Evolutionary conservation across 768 basidiomycete species (phyloP).

Genomic region (Serendipita sp.): DNA sequence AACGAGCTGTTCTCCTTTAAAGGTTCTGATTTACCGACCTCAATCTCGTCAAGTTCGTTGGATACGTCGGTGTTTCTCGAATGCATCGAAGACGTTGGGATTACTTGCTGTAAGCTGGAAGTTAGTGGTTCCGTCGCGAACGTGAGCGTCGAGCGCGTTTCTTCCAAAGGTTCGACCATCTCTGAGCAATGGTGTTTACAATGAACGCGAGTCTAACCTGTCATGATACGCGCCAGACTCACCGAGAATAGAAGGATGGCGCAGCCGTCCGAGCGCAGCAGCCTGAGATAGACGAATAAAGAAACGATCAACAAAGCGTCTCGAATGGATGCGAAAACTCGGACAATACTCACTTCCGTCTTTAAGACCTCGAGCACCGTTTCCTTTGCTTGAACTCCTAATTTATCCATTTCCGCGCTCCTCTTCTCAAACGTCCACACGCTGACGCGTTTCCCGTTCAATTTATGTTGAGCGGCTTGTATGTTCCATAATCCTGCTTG

Average conservation of each 20-base stretch:
- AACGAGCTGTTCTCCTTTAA: neutral
- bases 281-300: slow-evolving; percentile 32
- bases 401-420: slow-evolving; percentile 51
- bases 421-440: slow-evolving; percentile 89
- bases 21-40: slow-evolving; percentile 36
- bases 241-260: slow-evolving; percentile 91
- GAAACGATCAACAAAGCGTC: slow-evolving; percentile 3
- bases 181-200: slow-evolving; percentile 32
- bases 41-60: slow-evolving; percentile 86
- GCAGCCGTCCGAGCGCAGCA: slow-evolving; percentile 60
- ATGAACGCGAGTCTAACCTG: neutral
- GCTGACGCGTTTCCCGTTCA: slow-evolving; percentile 75
- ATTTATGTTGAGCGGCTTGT: slow-evolving; percentile 71
- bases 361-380: slow-evolving; percentile 71
- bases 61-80: slow-evolving; percentile 32
- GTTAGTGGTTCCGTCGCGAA: slow-evolving; percentile 88
- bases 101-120: slow-evolving; percentile 64
- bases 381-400: slow-evolving; percentile 49
- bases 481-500: slow-evolving; percentile 81
- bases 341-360: slow-evolving; percentile 59
- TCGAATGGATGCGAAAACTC: neutral
- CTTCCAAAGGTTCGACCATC: slow-evolving; percentile 94
- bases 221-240: slow-evolving; percentile 8
- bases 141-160: slow-evolving; percentile 71
- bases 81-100: slow-evolving; percentile 39